These are phyloP conservation scores for Penstemon davidsonii DNA, from an alignment of 257 asterid species.

Conservation along the genomic window DNA sequence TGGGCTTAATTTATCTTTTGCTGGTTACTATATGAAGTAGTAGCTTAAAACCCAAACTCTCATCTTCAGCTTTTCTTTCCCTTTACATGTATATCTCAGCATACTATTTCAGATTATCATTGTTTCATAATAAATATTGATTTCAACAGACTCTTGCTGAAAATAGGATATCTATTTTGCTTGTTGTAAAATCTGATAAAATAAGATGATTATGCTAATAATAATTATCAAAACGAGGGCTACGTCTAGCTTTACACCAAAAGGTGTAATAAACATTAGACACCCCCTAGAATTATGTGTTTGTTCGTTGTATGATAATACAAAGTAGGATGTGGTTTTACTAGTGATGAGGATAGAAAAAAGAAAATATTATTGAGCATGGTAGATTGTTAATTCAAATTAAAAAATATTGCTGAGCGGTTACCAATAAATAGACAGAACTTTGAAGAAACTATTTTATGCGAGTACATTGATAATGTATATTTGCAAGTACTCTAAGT, in stretches of 20 bases:
- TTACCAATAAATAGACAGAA: not conserved
- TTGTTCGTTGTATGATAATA: not conserved
- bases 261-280: conserved; percentile 11
- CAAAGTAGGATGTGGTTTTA: not conserved
- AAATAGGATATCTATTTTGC: conserved; percentile 5
- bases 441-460: conserved; percentile 11
- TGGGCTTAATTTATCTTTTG: too few relatives aligned
- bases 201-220: conserved; percentile 17
- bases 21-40: not conserved
- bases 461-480: conserved; percentile 18
- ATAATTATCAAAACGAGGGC: conserved; percentile 14
- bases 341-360: conserved; percentile 15
- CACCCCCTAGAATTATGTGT: conserved; percentile 6
- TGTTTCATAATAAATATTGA: not conserved
- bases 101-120: not conserved
- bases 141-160: conserved; percentile 1
- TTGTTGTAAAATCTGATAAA: conserved; percentile 19
- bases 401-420: too few relatives aligned
- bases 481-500: conserved; percentile 12
- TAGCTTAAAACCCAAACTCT: not conserved
- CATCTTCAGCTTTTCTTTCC: not conserved
- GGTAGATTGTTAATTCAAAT: too few relatives aligned
- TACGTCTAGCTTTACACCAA: conserved; percentile 9
- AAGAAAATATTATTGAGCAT: not conserved
- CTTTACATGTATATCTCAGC: not conserved